phyloP scores from a whole-genome alignment of 1,284 basidiomycete species.

The Tilletia caries region DNA sequence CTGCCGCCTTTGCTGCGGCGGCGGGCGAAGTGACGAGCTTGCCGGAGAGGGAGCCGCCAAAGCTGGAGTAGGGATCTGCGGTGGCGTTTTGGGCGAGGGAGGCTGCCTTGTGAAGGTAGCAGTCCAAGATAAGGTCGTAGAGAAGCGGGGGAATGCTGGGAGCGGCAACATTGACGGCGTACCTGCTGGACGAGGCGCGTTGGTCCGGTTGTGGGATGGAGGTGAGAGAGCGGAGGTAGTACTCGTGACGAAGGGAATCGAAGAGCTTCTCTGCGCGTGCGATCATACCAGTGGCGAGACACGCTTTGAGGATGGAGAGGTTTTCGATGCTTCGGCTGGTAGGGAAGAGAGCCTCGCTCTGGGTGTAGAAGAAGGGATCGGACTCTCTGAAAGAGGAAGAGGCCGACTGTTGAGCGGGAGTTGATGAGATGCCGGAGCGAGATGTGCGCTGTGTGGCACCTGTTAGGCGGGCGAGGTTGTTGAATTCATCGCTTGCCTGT shows the following conservation, averaged over 20 bases:
- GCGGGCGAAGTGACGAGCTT: slow-evolving; percentile 4
- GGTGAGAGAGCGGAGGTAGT: not conserved
- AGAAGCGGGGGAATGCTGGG: not conserved
- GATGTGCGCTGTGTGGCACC: not conserved
- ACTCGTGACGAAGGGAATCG: slow-evolving; percentile 34
- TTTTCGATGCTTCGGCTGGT: slow-evolving; percentile 36
- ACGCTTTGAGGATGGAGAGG: slow-evolving; percentile 44
- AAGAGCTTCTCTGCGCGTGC: slow-evolving; percentile 46
- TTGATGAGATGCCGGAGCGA: not conserved
- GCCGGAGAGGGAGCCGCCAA: not conserved
- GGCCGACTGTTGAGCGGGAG: not conserved
- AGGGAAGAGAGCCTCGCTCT: slow-evolving; percentile 38
- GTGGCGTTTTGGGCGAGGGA: not conserved
- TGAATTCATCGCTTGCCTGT: not conserved
- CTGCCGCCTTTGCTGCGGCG: not conserved
- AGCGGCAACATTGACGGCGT: not conserved
- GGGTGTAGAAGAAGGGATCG: slow-evolving; percentile 20
- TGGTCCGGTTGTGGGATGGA: not conserved
- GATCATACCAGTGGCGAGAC: slow-evolving; percentile 44
- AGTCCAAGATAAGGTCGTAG: slow-evolving; percentile 48
- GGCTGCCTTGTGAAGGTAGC: slow-evolving; percentile 39
- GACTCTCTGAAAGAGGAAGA: not conserved
- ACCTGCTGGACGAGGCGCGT: not conserved
- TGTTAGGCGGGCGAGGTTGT: not conserved
- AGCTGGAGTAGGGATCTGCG: slow-evolving; percentile 4